Conservation (phyloP, 192 early-diverging fungal genomes). For the Coemansia sp. region DNA sequence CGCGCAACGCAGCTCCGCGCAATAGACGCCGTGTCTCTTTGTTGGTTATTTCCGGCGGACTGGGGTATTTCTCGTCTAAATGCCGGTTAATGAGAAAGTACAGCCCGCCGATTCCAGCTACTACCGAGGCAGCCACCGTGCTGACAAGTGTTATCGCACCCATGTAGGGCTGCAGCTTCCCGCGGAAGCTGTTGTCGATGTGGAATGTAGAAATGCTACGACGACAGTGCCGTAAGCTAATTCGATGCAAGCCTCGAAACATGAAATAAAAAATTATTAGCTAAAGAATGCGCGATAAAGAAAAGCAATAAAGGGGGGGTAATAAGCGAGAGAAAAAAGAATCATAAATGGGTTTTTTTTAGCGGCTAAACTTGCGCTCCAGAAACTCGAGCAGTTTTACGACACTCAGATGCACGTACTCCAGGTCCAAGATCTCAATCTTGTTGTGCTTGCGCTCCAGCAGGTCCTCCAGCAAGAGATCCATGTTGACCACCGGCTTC, state of each 20-base stretch:
- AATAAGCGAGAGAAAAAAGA: constrained; percentile 8
- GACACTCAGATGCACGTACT: constrained; percentile 92
- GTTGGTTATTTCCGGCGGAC: constrained; percentile 4
- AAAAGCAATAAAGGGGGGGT: constrained; percentile 6
- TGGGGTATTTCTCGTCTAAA: constrained; percentile 24
- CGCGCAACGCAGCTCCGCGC: constrained; percentile 40
- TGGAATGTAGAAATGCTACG: constrained; percentile 37
- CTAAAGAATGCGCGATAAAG: neutral
- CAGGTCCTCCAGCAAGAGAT: constrained; percentile 83
- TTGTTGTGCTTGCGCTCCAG: constrained; percentile 89
- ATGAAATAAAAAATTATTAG: neutral
- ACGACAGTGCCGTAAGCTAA: neutral
- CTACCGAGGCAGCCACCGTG: constrained; percentile 15
- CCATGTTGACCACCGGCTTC: constrained; percentile 93
- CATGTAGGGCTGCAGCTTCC: constrained; percentile 36
- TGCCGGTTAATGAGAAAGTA: constrained; percentile 21
- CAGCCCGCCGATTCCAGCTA: constrained; percentile 17
- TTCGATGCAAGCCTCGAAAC: neutral
- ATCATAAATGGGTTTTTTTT: neutral
- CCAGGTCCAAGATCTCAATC: constrained; percentile 80
- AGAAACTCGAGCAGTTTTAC: constrained; percentile 72
- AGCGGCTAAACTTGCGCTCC: constrained; percentile 72
- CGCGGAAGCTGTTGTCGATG: constrained; percentile 32
- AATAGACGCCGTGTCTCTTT: constrained; percentile 25
- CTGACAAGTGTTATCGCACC: constrained; percentile 24